Base-by-base conservation (phyloP, 108 stramenopile genomes). In the Asterionellopsis glacialis region DNA sequence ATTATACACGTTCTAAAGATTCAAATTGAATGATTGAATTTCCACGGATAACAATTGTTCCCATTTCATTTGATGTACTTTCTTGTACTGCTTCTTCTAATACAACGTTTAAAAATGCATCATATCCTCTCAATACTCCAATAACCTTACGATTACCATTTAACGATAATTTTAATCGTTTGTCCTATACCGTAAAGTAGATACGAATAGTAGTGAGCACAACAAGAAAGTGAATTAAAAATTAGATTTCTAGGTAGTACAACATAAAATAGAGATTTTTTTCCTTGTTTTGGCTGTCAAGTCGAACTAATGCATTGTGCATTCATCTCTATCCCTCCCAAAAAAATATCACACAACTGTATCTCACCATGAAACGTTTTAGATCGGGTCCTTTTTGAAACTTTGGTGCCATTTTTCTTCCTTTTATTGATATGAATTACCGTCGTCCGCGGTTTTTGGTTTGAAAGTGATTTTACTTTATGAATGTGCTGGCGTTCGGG, bases 11-110 rank as follows among this genome's bases (percentile, higher is more conserved):
- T 40, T 91, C 93, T 40, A 91, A 60, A 49, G 78, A 84, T 80
- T 95, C 93, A 72, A 95, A 91, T 66, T 95, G 90, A 16, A 89
- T 74, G 59, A 95, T 90, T 16, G 76, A 79, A 75, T 88, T 95
- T 10, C 93, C 93, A 40, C 93, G 81, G 57, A 95, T 75, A 15
- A 95, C 93, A 45, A 91, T 69, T 14, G 82, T 79, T 13, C 93
- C 93, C 42, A 91, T 72, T 45, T 73, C 72, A 33, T 73, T 63
- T 33, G 33, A 33, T 33, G 33, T 68, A 0, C 68, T 78, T 11
- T 47, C 66, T 45, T 80, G 77, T 1, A 70, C 51, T 24, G 85
- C 88, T 19, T 91, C 82, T 44, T 95, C 90, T 43, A 95, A 57
- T 0, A 95, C 93, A 9, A 95, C 84, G 73, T 95, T 95, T 19